Base-by-base conservation (phyloP, 495 filamentous ascomycete genomes). In the Chlorociboria aeruginascens region DNA sequence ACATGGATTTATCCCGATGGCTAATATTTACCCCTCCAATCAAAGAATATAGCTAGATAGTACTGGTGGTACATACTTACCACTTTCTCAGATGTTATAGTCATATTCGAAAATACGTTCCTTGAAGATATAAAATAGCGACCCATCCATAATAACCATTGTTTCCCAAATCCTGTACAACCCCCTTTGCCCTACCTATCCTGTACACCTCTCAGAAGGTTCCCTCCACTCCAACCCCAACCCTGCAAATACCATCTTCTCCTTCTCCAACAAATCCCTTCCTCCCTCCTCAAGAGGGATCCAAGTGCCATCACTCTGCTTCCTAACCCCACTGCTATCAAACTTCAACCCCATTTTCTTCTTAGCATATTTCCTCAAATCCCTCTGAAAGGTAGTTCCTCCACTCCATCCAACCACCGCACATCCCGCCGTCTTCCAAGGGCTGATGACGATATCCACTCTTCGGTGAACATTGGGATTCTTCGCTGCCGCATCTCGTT, bases 401-500 rank as follows among this genome's bases (percentile, higher is more conserved):
- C 86, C 85, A 11, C 82, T 81, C 93, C 90, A 97, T 3, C 86
- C 89, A 3, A 89, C 65, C 3, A 97, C 73, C 0, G 87, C 92
- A 56, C 88, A 95, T 0, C 93, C 92, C 3, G 83, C 76, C 3
- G 86, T 92, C 30, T 77, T 80, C 83, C 89, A 93, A 0, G 89
- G 89, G 13, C 79, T 79, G 48, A 97, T 72, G 58, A 99, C 94
- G 51, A 99, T 95, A 59, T 97, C 90, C 7, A 99, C 89, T 13
- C 89, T 72, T 14, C 88, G 76, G 57, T 95, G 89, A 6, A 70
- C 71, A 56, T 90, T 88, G 0, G 79, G 75, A 48, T 90, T 88
- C 46, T 74, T 76, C 4, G 60, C 53, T 34, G 63, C 55, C 0
- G 62, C 53, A 44, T 71, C 55, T 3, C 31, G 44, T 0, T 51